A percentile compares a stretch with the other conserved stretches of the same genome.
These are phyloP conservation scores for Paxillus ammoniavirescens DNA, from an alignment of 768 basidiomycete species.

Conservation along the genomic window DNA sequence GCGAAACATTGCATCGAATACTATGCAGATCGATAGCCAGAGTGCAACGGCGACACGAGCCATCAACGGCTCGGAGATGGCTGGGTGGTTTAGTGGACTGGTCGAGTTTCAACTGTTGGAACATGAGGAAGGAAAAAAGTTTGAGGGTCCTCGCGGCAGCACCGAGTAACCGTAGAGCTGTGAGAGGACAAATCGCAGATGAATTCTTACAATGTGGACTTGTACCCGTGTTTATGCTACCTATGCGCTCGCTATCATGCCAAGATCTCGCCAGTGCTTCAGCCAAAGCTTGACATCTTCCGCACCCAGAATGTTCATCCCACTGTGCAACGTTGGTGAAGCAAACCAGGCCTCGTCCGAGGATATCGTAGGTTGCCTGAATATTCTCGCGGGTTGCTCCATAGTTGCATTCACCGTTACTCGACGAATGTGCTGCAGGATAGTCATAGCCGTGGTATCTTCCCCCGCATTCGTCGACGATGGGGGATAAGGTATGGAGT, in stretches of 20 bases:
- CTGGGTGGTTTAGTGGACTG: constrained; percentile 39
- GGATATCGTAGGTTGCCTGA: neutral
- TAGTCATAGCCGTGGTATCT: constrained; percentile 2
- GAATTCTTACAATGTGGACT: too few species aligned
- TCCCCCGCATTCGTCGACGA: neutral
- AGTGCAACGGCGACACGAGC: constrained; percentile 27
- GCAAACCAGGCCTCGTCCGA: constrained; percentile 8
- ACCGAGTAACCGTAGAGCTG: neutral
- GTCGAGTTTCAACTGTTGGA: constrained; percentile 39
- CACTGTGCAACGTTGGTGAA: constrained; percentile 6
- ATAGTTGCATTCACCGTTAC: neutral
- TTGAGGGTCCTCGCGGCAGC: neutral
- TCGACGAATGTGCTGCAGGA: constrained; percentile 2
- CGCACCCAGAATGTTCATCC: neutral
- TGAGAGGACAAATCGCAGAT: neutral
- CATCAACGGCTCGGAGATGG: constrained; percentile 24
- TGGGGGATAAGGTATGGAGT: neutral
- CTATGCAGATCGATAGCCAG: constrained; percentile 13
- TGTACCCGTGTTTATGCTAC: neutral
- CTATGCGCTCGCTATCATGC: constrained; percentile 2
- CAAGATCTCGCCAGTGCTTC: constrained; percentile 7
- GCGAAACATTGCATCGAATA: constrained; percentile 1
- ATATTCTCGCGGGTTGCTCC: neutral
- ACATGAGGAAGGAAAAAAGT: constrained; percentile 30
- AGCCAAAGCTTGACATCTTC: constrained; percentile 11